Percentiles rank a stretch among this genome's conserved stretches.
phyloP scores from a whole-genome alignment of 768 basidiomycete species.

The Tephrocybe sp. region DNA sequence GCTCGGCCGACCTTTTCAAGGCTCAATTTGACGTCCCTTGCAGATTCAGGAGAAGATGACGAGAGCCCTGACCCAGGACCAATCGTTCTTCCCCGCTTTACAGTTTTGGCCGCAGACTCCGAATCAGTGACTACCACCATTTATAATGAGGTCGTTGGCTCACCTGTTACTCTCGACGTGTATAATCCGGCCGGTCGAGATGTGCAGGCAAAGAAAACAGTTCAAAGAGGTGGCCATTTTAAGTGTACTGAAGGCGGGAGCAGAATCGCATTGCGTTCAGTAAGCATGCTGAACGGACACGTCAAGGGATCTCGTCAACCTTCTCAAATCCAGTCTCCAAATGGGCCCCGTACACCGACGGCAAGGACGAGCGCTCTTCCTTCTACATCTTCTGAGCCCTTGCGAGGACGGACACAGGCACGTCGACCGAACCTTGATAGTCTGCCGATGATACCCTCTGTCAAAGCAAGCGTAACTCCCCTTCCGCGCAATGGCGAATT shows the following conservation, averaged over 20 bases:
- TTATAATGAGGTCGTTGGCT: constrained; percentile 52
- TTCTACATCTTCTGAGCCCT: constrained; percentile 25
- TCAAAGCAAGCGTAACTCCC: constrained; percentile 51
- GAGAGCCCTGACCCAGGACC: constrained; percentile 36
- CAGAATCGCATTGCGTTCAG: constrained; percentile 49
- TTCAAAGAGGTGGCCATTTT: constrained; percentile 56
- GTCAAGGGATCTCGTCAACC: constrained; percentile 21
- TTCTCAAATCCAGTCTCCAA: constrained; percentile 15
- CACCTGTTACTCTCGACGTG: constrained; percentile 51
- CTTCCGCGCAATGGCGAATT: constrained; percentile 30
- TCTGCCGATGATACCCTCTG: constrained; percentile 59
- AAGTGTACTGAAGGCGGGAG: constrained; percentile 62
- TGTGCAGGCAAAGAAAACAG: constrained; percentile 60
- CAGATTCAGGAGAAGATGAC: constrained; percentile 20
- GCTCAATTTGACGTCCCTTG: constrained; percentile 18
- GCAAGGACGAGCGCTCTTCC: constrained; percentile 23
- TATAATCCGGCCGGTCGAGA: constrained; percentile 57
- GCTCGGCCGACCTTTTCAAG: constrained; percentile 34
- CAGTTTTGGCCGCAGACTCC: constrained; percentile 62
- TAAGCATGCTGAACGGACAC: constrained; percentile 23
- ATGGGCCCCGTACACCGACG: constrained; percentile 35
- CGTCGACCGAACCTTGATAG: constrained; percentile 45
- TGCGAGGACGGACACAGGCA: constrained; percentile 21
- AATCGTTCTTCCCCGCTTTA: constrained; percentile 66
- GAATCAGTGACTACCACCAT: constrained; percentile 59